Evolutionary conservation across 129 eudicot genomes (phyloP), one percentile per base, ranked within the genome.

Genomic region (Mikania micrantha): DNA sequence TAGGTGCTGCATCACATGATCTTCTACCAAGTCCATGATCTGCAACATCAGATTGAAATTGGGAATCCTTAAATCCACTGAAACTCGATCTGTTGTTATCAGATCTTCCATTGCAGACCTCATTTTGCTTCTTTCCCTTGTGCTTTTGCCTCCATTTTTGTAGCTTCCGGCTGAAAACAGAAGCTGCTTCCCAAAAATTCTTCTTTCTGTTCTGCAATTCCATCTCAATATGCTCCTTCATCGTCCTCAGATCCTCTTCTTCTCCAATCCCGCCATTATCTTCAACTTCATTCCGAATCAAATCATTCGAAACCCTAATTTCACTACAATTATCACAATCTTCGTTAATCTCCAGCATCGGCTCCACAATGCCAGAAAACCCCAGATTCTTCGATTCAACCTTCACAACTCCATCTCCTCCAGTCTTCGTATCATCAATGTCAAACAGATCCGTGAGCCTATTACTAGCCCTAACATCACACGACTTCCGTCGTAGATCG

Each of bases 151-250:
- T 77, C 96, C 98, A 85, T 66, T 84, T 85, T 47, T 67, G 71
- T 58, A 92, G 35, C 31, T 79, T 92, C 74, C 76, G 83, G 12
- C 79, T 75, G 40, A 87, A 83, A 48, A 79, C 93, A 0, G 96
- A 87, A 49, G 88, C 93, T 12, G 86, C 80, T 2, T 54, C 82
- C 82, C 77, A 78, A 64, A 88, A 68, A 50, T 66, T 88, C 67
- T 40, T 71, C 73, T 64, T 69, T 28, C 62, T 83, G 42, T 50
- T 74, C 39, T 65, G 79, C 20, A 75, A 62, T 75, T 88, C 98
- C 16, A 88, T 90, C 74, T 92, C 96, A 45, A 92, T 88, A 32
- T 74, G 83, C 72, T 92, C 98, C 63, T 92, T 86, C 96, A 92
- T 88, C 1, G 95, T 85, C 83, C 69, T 92, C 48, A 76, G 29